Percentiles rank a stretch among this genome's conserved stretches.
phyloP scores from a whole-genome alignment of 1,284 basidiomycete species.

The Wallemia ichthyophaga region DNA sequence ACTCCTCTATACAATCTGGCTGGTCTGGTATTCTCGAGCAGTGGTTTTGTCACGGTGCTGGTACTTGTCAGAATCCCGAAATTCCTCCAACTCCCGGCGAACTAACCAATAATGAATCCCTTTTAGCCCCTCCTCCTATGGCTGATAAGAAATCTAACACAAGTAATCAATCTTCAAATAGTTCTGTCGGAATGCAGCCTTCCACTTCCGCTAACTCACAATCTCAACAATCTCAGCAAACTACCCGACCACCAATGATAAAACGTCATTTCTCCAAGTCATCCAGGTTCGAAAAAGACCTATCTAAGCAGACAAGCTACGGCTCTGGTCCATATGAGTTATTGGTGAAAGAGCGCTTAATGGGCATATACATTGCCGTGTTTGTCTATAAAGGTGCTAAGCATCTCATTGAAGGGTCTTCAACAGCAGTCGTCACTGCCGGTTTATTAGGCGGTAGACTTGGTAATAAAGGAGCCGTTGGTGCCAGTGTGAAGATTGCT shows the following conservation, averaged over 20 bases:
- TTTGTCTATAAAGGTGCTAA: conserved; percentile 19
- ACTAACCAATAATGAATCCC: not conserved
- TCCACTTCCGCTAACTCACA: conserved; percentile 1
- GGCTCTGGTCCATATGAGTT: conserved; percentile 36
- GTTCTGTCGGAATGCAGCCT: conserved; percentile 3
- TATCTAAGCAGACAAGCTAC: not conserved
- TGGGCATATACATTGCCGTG: conserved; percentile 38
- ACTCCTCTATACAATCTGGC: conserved; percentile 4
- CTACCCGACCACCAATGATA: not conserved
- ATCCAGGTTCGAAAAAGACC: not conserved
- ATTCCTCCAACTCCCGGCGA: not conserved
- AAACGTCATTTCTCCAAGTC: not conserved
- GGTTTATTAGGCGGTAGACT: conserved; percentile 61
- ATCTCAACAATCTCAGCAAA: not conserved
- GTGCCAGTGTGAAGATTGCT: conserved; percentile 43
- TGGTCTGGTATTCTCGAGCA: conserved; percentile 17
- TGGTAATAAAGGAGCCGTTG: conserved; percentile 61
- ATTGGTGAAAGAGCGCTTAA: conserved; percentile 51
- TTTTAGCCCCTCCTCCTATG: not conserved
- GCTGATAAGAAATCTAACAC: not conserved
- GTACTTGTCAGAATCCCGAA: not conserved
- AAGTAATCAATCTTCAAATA: not conserved
- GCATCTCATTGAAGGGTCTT: conserved; percentile 18
- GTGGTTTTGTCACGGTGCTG: conserved; percentile 12
- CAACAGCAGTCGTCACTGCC: conserved; percentile 34